Evolutionary conservation across 2,329 filamentous ascomycete species (phyloP).

Genomic region (Dissoconium aciculare): DNA sequence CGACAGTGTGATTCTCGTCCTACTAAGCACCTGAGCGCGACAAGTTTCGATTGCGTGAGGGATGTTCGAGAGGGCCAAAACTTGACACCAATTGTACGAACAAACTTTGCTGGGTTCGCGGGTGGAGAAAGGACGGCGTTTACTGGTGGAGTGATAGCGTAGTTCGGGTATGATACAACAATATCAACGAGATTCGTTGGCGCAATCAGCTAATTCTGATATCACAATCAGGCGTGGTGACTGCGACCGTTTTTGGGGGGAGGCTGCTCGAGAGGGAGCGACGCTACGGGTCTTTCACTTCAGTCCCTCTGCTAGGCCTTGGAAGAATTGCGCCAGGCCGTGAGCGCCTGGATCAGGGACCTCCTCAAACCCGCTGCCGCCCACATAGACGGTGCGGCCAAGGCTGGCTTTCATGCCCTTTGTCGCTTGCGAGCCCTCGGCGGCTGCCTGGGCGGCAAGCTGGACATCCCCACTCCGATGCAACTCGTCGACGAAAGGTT

Average conservation of each 20-base stretch:
- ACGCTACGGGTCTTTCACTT: conserved; percentile 18
- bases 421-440: conserved; percentile 63
- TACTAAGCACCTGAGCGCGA: conserved; percentile 60
- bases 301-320: conserved; percentile 51
- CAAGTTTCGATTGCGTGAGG: too few species aligned
- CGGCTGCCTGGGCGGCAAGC: conserved; percentile 60
- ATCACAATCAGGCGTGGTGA: too few species aligned
- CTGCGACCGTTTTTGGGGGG: too few species aligned
- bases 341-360: conserved; percentile 59
- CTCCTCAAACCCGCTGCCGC: conserved; percentile 56
- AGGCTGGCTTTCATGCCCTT: conserved; percentile 86
- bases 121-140: too few species aligned
- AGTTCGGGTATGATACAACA: too few species aligned
- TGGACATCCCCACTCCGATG: conserved; percentile 49
- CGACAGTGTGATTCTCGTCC: conserved; percentile 74
- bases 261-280: too few species aligned
- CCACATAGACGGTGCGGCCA: conserved; percentile 70
- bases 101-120: not conserved
- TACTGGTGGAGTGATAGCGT: too few species aligned
- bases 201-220: too few species aligned
- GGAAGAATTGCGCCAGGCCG: conserved; percentile 74
- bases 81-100: too few species aligned
- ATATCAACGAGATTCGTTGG: too few species aligned
- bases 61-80: not conserved
- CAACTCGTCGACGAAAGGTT: conserved; percentile 70